Percentiles rank a stretch among this genome's conserved stretches.
Evolutionary conservation across 2,329 filamentous ascomycete species (phyloP).

Genomic region (Pseudopyrenochaeta lycopersici): DNA sequence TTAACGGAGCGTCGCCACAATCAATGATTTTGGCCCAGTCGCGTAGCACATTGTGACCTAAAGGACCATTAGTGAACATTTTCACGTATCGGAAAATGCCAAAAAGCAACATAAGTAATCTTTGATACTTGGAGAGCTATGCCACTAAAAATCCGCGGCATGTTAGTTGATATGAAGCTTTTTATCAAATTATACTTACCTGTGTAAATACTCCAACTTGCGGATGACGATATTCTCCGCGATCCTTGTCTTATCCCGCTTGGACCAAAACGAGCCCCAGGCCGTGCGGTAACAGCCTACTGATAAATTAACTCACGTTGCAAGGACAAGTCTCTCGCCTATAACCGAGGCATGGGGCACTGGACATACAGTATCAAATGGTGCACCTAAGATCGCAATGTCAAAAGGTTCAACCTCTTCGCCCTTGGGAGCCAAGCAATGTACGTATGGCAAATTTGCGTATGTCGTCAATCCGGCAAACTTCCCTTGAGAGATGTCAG

Average conservation of each 20-base stretch:
- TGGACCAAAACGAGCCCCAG: slow-evolving; percentile 63
- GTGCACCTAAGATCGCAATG: slow-evolving; percentile 60
- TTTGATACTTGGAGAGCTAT: no score
- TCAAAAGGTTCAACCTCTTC: slow-evolving; percentile 55
- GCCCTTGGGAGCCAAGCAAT: slow-evolving; percentile 52
- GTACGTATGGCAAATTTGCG: slow-evolving; percentile 59
- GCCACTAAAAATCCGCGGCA: no score
- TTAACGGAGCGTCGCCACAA: slow-evolving; percentile 64
- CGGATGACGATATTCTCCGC: slow-evolving; percentile 54
- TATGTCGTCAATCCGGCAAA: slow-evolving; percentile 58
- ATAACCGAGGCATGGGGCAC: neutral
- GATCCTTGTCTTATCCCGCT: slow-evolving; percentile 62
- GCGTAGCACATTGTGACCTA: slow-evolving; percentile 54
- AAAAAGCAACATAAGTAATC: neutral
- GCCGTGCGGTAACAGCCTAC: slow-evolving; percentile 60
- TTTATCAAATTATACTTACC: slow-evolving; percentile 41
- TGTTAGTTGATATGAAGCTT: neutral
- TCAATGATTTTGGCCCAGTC: slow-evolving; percentile 64
- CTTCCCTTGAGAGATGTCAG: slow-evolving; percentile 42
- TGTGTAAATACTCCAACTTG: slow-evolving; percentile 60
- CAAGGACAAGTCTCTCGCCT: neutral
- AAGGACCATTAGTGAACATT: neutral
- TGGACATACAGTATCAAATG: slow-evolving; percentile 58
- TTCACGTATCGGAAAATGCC: neutral
- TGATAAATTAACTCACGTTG: slow-evolving; percentile 8